A percentile compares a stretch with the other conserved stretches of the same genome.
Evolutionary conservation across 1,139 yeast species (phyloP).

Genomic region (Diutina sp.): DNA sequence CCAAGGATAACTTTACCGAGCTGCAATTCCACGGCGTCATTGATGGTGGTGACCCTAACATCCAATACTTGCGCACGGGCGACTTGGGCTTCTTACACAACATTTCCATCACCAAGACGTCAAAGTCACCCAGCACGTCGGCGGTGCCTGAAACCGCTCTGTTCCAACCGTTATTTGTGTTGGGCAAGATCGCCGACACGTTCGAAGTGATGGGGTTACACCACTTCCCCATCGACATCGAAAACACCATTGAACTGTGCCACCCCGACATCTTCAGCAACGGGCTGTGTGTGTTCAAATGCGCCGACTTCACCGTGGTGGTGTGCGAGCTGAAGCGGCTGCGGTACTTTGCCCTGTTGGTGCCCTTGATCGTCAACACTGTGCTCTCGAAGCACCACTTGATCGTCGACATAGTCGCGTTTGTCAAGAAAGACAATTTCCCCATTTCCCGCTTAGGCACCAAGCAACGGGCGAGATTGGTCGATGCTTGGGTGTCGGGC

Average conservation of each 20-base stretch:
- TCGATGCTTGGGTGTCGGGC: slow-evolving; percentile 44
- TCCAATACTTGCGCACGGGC: slow-evolving; percentile 75
- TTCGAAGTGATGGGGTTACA: slow-evolving; percentile 86
- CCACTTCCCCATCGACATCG: slow-evolving; percentile 82
- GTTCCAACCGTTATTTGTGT: slow-evolving; percentile 71
- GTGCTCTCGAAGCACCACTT: slow-evolving; percentile 75
- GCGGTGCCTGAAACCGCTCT: slow-evolving; percentile 23
- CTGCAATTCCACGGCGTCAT: slow-evolving; percentile 45
- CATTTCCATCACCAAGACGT: slow-evolving; percentile 35
- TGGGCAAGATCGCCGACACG: slow-evolving; percentile 80
- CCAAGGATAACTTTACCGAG: slow-evolving; percentile 23
- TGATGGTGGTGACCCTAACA: slow-evolving; percentile 46
- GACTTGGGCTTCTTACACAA: slow-evolving; percentile 87
- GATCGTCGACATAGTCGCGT: slow-evolving; percentile 76
- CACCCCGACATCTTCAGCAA: slow-evolving; percentile 46
- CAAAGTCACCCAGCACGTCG: slow-evolving; percentile 14
- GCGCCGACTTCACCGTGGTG: slow-evolving; percentile 72
- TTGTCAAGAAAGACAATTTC: slow-evolving; percentile 51
- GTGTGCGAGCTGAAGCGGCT: slow-evolving; percentile 53
- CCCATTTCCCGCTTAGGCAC: slow-evolving; percentile 64
- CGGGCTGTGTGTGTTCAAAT: slow-evolving; percentile 65
- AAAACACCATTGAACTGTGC: slow-evolving; percentile 55
- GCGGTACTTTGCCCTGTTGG: slow-evolving; percentile 54
- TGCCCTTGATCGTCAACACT: slow-evolving; percentile 72
- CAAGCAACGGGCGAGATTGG: slow-evolving; percentile 61